Evolutionary conservation across 768 basidiomycete genomes (phyloP).

Genomic region (Mycena latifolia): DNA sequence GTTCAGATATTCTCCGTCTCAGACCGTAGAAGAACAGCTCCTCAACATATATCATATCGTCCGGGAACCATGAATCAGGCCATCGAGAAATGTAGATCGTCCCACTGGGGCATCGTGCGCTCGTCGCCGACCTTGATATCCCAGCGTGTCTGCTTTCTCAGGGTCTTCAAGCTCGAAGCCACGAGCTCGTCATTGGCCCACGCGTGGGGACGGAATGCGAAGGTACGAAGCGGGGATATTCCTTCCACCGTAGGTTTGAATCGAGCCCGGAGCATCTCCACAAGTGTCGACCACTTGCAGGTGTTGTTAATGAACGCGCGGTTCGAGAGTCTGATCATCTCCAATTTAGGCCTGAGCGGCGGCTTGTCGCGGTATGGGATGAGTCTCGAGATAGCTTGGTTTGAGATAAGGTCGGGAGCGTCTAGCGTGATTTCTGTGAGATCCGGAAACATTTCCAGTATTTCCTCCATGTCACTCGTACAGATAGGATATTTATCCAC

Average conservation of each 20-base stretch:
- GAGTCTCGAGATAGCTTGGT: background rate
- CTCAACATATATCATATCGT: no score
- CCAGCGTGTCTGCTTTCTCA: slow-evolving; percentile 1
- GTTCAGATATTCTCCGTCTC: no score
- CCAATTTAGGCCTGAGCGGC: slow-evolving; percentile 17
- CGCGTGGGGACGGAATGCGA: slow-evolving; percentile 1
- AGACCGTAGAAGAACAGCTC: no score
- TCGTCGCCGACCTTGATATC: slow-evolving; percentile 12
- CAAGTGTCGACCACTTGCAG: slow-evolving; percentile 18
- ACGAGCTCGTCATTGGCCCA: background rate
- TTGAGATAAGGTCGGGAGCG: background rate
- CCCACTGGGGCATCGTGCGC: background rate
- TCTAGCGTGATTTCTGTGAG: slow-evolving; percentile 21
- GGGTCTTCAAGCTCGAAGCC: background rate
- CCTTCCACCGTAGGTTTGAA: slow-evolving; percentile 6
- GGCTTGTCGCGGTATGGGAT: background rate
- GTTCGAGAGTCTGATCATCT: slow-evolving; percentile 32
- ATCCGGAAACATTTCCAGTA: slow-evolving; percentile 9
- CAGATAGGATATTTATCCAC: no score
- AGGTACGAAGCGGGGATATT: background rate
- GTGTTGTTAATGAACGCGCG: background rate
- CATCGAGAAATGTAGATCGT: background rate
- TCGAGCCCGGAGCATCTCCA: slow-evolving; percentile 9
- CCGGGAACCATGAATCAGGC: no score
- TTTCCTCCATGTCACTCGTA: background rate